phyloP scores from a whole-genome alignment of 345 rosid genomes.

The Acer saccharum region DNA sequence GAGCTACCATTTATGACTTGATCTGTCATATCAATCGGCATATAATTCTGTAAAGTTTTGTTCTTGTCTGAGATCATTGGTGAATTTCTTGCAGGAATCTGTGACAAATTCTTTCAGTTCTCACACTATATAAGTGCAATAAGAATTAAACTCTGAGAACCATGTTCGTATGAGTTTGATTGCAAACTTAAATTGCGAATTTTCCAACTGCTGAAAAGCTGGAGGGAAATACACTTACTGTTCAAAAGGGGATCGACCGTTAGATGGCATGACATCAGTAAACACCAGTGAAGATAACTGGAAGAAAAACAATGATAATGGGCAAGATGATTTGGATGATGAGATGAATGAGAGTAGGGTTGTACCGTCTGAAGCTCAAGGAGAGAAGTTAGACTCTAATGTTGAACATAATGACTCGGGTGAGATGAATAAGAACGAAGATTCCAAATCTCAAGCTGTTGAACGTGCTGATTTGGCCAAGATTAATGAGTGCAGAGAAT shows the following conservation, averaged over 20 bases:
- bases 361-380: conserved; percentile 22
- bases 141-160: conserved; percentile 13
- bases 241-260: conserved; percentile 23
- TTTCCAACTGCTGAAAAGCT: conserved; percentile 28
- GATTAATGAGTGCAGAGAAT: conserved; percentile 5
- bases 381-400: conserved; percentile 13
- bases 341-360: conserved; percentile 10
- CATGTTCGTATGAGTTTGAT: conserved; percentile 23
- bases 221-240: conserved; percentile 24
- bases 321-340: conserved; percentile 8
- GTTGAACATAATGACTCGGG: conserved; percentile 14
- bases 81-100: conserved; percentile 22
- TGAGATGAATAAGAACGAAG: conserved; percentile 14
- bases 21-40: background rate
- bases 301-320: conserved; percentile 24
- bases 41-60: background rate
- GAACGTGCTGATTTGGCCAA: conserved; percentile 13
- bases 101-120: background rate
- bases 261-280: conserved; percentile 31
- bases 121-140: background rate
- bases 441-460: conserved; percentile 16
- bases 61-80: background rate
- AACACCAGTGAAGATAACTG: conserved; percentile 25
- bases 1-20: background rate
- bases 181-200: conserved; percentile 7